Conservation (phyloP, 805 yeast species). For the Candida gorgasii region DNA sequence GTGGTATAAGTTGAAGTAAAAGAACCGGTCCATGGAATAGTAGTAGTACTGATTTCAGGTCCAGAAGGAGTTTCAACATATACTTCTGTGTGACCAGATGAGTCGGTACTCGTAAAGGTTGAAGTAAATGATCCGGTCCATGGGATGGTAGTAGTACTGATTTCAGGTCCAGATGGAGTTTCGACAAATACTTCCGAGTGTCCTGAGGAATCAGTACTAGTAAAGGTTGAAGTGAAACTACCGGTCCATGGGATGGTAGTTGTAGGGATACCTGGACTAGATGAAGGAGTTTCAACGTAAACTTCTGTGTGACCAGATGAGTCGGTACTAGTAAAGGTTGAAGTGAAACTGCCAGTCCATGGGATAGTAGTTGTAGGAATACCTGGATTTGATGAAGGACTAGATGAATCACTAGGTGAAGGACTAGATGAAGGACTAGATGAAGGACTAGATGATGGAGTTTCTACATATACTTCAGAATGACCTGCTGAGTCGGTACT, state of each 20-base stretch:
- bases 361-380: too few relatives aligned
- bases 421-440: too few relatives aligned
- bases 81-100: not conserved
- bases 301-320: not conserved
- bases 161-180: not conserved
- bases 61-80: not conserved
- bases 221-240: not conserved
- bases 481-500: too few relatives aligned
- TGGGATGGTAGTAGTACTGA: not conserved
- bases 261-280: not conserved
- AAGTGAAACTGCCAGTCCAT: not conserved
- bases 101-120: not conserved
- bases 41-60: not conserved
- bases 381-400: too few relatives aligned
- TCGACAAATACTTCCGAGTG: not conserved
- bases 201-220: not conserved
- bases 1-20: not conserved
- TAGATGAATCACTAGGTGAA: too few relatives aligned
- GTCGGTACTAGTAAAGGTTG: not conserved
- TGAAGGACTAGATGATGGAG: too few relatives aligned
- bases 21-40: not conserved
- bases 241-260: not conserved
- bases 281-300: not conserved
- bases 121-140: not conserved
- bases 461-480: too few relatives aligned